A percentile compares a stretch with the other conserved stretches of the same genome.
Conservation (phyloP, 768 basidiomycete species). For the Russula griseocarnosa region DNA sequence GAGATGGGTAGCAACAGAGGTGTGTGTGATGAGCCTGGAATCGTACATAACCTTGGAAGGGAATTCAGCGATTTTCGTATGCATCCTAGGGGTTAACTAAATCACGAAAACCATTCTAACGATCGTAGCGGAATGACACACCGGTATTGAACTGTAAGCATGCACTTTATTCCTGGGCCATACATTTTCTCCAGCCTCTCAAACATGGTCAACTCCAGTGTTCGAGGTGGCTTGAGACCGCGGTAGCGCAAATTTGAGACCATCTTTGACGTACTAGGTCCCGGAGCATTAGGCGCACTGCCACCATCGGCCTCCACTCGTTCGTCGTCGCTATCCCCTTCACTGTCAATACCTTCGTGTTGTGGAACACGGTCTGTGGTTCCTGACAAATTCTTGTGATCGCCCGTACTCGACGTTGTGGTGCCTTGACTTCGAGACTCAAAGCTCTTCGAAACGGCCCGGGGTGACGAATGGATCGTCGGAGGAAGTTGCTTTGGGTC, state of each 20-base stretch:
- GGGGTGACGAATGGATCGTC: conserved; percentile 70
- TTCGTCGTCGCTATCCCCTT: background rate
- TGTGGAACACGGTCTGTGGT: background rate
- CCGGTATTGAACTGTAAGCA: conserved; percentile 91
- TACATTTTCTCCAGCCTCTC: conserved; percentile 89
- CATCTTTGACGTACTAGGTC: background rate
- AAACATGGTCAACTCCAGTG: conserved; percentile 87
- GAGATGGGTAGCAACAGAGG: conserved; percentile 66
- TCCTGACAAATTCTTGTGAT: background rate
- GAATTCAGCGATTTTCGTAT: conserved; percentile 77
- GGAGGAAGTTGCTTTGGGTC: conserved; percentile 96
- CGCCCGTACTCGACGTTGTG: background rate
- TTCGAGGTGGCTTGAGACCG: conserved; percentile 54
- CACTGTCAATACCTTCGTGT: background rate
- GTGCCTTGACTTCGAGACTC: background rate
- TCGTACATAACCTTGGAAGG: conserved; percentile 81
- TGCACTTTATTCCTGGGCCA: conserved; percentile 73
- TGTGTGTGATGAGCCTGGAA: conserved; percentile 63
- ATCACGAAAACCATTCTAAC: background rate
- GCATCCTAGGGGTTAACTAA: conserved; percentile 61
- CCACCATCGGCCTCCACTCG: background rate
- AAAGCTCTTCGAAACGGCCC: conserved; percentile 33
- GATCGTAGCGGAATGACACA: conserved; percentile 33
- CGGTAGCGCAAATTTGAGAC: background rate
- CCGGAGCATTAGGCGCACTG: background rate